Evolutionary conservation across 768 basidiomycete species (phyloP), one percentile per base, ranked within the genome.

Genomic region (Pleurotus tuber-regium): DNA sequence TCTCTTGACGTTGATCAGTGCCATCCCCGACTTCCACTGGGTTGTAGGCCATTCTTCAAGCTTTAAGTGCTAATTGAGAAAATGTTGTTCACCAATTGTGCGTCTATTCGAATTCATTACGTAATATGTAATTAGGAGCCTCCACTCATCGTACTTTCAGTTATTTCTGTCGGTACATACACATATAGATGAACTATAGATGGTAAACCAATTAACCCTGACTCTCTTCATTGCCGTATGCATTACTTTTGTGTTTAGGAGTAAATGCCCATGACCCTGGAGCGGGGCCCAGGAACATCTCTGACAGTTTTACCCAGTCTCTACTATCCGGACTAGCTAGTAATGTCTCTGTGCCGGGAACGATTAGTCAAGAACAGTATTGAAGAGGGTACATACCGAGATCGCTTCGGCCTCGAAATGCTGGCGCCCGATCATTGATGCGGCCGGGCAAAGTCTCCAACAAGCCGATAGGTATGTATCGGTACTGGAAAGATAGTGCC

Each of bases 221-320:
- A 33, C 71, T 68, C 54, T 75, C 89, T 59, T 89, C 86, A 51
- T 72, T 78, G 51, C 86, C 86, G 64, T 83, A 77, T 1, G 89
- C 73, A 64, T 97, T 98, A 56, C 91, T 94, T 70, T 92, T 95
- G 70, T 98, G 95, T 67, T 97, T 98, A 1, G 95, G 93, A 11
- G 82, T 83, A 68, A 97, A 98, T 5, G 71, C 70, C 85, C 91
- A 96, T 2, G 79, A 72, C 54, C 89, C 89, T 1, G 92, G 94
- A 1, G 83, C 80, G 51, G 87, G 87, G 1, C 95, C 96, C 21
- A 98, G 71, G 71, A 97, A 97, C 89, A 96, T 94, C 69, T 95
- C 92, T 1, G 89, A 89, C 40, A 99, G 84, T 70, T 84, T 90
- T 35, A 95, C 88, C 94, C 94, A 96, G 62, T 95, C 91, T 31